phyloP scores from a whole-genome alignment of 768 basidiomycete species.

The Lentinula sp. region DNA sequence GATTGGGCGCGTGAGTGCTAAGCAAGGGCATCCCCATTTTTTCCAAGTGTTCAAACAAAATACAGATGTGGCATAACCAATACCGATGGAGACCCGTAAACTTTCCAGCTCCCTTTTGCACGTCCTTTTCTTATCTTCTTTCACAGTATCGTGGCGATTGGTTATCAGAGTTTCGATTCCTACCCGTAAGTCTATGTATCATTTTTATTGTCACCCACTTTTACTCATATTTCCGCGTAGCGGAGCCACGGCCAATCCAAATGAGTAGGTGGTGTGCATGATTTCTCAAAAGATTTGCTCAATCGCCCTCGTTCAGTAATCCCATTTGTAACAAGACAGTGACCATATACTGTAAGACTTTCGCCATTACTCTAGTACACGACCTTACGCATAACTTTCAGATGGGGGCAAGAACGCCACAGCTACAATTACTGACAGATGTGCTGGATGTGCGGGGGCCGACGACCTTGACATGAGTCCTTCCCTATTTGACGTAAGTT shows the following conservation, averaged over 20 bases:
- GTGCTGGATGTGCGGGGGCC: slow-evolving; percentile 7
- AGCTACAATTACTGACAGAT: slow-evolving; percentile 7
- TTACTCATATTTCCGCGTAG: not conserved
- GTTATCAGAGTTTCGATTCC: slow-evolving; percentile 22
- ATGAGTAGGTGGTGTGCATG: not conserved
- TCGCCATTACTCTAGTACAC: not conserved
- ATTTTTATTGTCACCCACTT: not conserved
- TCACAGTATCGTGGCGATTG: slow-evolving; percentile 27
- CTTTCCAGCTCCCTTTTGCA: not conserved
- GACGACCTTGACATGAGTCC: slow-evolving; percentile 7
- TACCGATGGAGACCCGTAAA: slow-evolving; percentile 12
- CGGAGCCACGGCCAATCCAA: not conserved
- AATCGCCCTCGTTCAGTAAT: slow-evolving; percentile 2
- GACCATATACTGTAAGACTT: not conserved
- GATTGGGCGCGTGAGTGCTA: slow-evolving; percentile 23
- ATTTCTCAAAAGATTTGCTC: not conserved
- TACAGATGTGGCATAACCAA: slow-evolving; percentile 31
- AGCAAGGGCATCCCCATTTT: not conserved
- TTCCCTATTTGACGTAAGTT: not conserved
- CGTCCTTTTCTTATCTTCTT: not conserved
- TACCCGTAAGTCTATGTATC: slow-evolving; percentile 23
- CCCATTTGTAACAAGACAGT: slow-evolving; percentile 9
- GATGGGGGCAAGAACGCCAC: slow-evolving; percentile 9
- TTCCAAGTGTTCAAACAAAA: not conserved
- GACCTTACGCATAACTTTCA: not conserved